Conservation (phyloP, 2,329 filamentous ascomycete genomes). For the Fusarium napiforme region DNA sequence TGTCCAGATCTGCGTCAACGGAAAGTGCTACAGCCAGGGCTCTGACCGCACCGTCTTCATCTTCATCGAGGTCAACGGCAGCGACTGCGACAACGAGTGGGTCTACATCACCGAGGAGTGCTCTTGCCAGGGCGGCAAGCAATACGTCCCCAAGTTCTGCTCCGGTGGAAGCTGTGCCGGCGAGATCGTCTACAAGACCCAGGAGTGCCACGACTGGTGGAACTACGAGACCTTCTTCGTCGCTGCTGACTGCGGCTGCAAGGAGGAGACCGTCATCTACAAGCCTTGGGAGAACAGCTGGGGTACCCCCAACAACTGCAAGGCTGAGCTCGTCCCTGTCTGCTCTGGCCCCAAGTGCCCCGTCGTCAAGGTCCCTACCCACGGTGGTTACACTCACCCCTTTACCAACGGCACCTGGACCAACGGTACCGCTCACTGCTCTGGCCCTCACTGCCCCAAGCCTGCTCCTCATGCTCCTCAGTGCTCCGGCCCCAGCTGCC, state of each 20-base stretch:
- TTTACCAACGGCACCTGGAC: background rate
- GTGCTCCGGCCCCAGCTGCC: background rate
- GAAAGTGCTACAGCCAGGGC: constrained; percentile 5
- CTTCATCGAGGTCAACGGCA: constrained; percentile 31
- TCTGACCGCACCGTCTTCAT: constrained; percentile 13
- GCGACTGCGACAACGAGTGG: constrained; percentile 21
- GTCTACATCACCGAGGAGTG: constrained; percentile 33
- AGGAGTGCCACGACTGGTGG: constrained; percentile 28
- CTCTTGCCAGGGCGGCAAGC: constrained; percentile 27
- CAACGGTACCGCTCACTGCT: background rate
- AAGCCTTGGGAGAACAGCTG: constrained; percentile 36
- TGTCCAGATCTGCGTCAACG: constrained; percentile 14
- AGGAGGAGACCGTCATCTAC: constrained; percentile 26
- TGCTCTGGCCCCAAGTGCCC: constrained; percentile 13
- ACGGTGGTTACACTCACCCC: background rate
- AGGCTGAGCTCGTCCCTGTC: background rate
- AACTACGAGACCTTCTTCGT: constrained; percentile 24
- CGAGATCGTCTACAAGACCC: constrained; percentile 31
- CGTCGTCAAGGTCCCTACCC: background rate
- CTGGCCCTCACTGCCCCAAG: background rate
- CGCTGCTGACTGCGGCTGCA: constrained; percentile 26
- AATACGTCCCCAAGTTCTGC: constrained; percentile 33
- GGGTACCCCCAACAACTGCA: constrained; percentile 11
- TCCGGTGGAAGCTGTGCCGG: constrained; percentile 16
- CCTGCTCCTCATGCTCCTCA: background rate